A percentile compares a stretch with the other conserved stretches of the same genome.
phyloP scores from a whole-genome alignment of 2,329 filamentous ascomycete species.

The Rosellinia necatrix region DNA sequence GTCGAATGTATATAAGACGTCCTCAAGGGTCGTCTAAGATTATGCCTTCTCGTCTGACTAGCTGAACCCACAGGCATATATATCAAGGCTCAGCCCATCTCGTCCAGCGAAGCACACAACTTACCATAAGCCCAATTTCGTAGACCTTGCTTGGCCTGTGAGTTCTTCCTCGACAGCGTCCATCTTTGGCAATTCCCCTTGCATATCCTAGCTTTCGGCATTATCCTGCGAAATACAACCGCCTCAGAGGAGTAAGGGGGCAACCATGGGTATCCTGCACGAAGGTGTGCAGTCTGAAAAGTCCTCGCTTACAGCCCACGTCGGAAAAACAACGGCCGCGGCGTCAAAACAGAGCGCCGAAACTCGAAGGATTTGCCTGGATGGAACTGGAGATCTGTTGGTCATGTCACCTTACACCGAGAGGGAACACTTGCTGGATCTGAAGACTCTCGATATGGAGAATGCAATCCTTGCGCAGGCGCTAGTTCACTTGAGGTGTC shows the following conservation, averaged over 20 bases:
- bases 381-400: slow-evolving; percentile 45
- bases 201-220: slow-evolving; percentile 4
- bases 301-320: background rate
- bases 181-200: slow-evolving; percentile 3
- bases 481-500: slow-evolving; percentile 65
- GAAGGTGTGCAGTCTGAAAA: slow-evolving; percentile 7
- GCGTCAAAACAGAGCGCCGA: slow-evolving; percentile 23
- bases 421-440: slow-evolving; percentile 71
- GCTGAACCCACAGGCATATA: slow-evolving; percentile 2
- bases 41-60: slow-evolving; percentile 9
- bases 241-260: background rate
- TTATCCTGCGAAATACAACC: slow-evolving; percentile 6
- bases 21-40: slow-evolving; percentile 8
- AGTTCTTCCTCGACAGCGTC: background rate
- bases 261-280: slow-evolving; percentile 22
- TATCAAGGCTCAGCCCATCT: slow-evolving; percentile 7
- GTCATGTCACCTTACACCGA: slow-evolving; percentile 78
- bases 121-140: background rate
- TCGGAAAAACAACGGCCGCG: slow-evolving; percentile 25
- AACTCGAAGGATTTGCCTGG: slow-evolving; percentile 1
- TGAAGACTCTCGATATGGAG: slow-evolving; percentile 67
- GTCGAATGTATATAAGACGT: slow-evolving; percentile 14
- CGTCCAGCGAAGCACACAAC: slow-evolving; percentile 6
- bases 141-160: background rate
- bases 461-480: slow-evolving; percentile 74